Conservation (phyloP, 495 filamentous ascomycete species). For the Evernia prunastri region DNA sequence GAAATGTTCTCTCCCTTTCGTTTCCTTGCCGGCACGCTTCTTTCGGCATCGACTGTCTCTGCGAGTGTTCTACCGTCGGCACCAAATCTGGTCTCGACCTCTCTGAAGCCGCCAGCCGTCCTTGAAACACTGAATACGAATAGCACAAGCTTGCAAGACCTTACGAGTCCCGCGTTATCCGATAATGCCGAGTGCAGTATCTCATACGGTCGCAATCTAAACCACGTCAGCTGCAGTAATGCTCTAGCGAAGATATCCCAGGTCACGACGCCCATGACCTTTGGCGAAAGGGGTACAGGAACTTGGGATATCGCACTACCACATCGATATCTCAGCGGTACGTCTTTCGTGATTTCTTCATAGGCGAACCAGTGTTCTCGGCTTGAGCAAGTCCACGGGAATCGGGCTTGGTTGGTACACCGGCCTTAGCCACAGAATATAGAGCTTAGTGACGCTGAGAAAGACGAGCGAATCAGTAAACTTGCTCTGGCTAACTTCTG, state of each 20-base stretch:
- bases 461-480: background rate
- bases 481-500: background rate
- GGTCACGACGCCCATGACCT: slow-evolving; percentile 17
- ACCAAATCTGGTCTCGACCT: background rate
- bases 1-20: background rate
- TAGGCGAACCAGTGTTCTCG: background rate
- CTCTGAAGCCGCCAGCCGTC: background rate
- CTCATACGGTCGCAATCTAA: background rate
- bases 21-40: background rate
- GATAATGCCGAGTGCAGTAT: background rate
- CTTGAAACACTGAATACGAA: background rate
- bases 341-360: background rate
- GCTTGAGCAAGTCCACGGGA: background rate
- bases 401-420: background rate
- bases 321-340: slow-evolving; percentile 1
- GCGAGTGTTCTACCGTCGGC: background rate
- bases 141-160: background rate
- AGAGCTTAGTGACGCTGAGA: background rate
- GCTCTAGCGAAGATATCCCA: background rate
- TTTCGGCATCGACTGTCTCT: background rate
- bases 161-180: background rate
- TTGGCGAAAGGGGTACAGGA: background rate
- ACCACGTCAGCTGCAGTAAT: background rate
- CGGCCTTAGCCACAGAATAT: too few species aligned
- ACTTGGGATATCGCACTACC: background rate